Base-by-base conservation (phyloP, 2,329 filamentous ascomycete species). In the Mariannaea sp. region DNA sequence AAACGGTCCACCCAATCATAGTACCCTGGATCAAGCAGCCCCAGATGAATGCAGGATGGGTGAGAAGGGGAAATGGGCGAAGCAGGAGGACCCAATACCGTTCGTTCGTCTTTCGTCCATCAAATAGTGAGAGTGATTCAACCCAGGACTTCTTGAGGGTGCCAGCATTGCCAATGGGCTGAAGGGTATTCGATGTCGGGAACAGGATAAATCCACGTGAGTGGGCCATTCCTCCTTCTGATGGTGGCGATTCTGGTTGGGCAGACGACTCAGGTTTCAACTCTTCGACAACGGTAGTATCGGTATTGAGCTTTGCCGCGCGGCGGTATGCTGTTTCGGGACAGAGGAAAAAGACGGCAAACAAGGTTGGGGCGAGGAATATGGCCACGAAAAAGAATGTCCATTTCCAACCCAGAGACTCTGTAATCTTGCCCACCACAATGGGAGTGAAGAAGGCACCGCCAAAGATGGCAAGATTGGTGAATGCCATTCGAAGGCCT, bases 1-100 rank as follows among this genome's bases (percentile, higher is more conserved):
- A 90, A 13, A 97, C 90, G 1, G 92, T 96, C 92, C 93, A 97
- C 59, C 92, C 93, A 66, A 97, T 96, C 67, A 96, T 84, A 4
- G 89, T 84, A 13, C 92, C 92, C 78, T 96, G 92, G 43, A 92
- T 90, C 3, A 97, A 77, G 65, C 78, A 80, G 19, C 78, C 80
- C 89, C 91, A 96, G 33, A 95, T 72, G 62, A 97, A 90, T 7
- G 89, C 90, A 0, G 92, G 92, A 68, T 97, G 92, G 6, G 88
- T 70, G 62, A 96, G 87, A 1, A 97, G 80, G 0, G 90, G 90
- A 47, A 97, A 86, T 0, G 92, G 93, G 3, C 92, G 83, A n/a
- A 86, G 66, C 13, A 84, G 66, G 7, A 87, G 74, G 56, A 83
- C 81, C 72, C 76, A 78, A 72, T 93, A 93, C 41, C 74, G 78